Conservation (phyloP, 352 stramenopile species). For the Proteromonas lacertae region DNA sequence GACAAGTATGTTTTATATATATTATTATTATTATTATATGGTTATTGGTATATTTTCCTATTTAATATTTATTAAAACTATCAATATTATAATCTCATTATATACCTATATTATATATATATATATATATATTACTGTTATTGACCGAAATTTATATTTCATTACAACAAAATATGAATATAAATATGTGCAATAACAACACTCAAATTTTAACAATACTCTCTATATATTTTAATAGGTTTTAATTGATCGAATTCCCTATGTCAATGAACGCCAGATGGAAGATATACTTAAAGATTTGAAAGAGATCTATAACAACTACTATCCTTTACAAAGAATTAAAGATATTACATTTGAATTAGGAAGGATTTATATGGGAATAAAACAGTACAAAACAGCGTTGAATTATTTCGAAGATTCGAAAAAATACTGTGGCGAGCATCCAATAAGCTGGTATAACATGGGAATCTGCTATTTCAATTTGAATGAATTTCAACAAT, state of each 20-base stretch:
- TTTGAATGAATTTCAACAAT: constrained; percentile 9
- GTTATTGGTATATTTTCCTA: constrained; percentile 20
- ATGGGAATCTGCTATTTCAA: constrained; percentile 70
- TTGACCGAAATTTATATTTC: too few relatives aligned
- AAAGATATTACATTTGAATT: constrained; percentile 27
- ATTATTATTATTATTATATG: constrained; percentile 30
- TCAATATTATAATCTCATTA: too few relatives aligned
- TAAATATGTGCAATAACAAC: too few relatives aligned
- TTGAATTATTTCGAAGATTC: constrained; percentile 46
- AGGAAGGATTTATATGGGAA: constrained; percentile 49
- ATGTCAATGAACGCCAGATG: constrained; percentile 12
- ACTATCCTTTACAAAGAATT: constrained; percentile 56
- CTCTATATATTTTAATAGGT: neutral
- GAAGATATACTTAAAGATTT: constrained; percentile 44
- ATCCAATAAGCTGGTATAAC: constrained; percentile 74
- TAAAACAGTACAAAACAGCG: constrained; percentile 51
- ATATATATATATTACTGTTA: neutral
- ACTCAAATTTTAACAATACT: neutral
- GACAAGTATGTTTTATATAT: constrained; percentile 44
- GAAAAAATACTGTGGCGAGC: constrained; percentile 41
- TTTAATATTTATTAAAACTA: neutral
- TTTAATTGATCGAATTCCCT: neutral
- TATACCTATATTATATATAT: too few relatives aligned
- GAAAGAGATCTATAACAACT: constrained; percentile 42
- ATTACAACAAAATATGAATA: too few relatives aligned